Conservation (phyloP, 2,329 filamentous ascomycete genomes). For the Fusarium floridanum region DNA sequence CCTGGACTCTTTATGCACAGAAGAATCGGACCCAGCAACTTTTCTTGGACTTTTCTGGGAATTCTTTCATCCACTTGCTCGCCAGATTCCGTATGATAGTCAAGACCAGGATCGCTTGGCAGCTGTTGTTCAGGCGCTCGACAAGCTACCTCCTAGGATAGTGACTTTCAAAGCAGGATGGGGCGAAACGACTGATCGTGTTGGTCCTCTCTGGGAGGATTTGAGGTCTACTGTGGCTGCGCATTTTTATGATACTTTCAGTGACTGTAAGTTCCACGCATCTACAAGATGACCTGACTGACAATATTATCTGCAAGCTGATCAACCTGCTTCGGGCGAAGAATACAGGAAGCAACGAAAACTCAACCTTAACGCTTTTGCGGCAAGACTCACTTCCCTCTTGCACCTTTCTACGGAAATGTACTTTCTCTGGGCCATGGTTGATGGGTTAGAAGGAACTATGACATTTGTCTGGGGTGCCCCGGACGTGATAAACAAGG, state of each 20-base stretch:
- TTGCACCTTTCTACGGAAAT: slow-evolving; percentile 1
- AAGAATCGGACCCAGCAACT: not conserved
- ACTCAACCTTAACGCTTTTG: slow-evolving; percentile 21
- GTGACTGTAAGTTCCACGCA: not conserved
- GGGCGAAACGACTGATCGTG: slow-evolving; percentile 8
- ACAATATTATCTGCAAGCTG: not conserved
- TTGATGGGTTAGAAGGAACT: slow-evolving; percentile 30
- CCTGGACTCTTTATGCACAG: slow-evolving; percentile 13
- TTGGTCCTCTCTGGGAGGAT: slow-evolving; percentile 19
- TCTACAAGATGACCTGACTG: not conserved
- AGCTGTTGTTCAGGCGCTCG: slow-evolving; percentile 14
- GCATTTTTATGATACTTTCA: slow-evolving; percentile 1
- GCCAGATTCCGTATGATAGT: slow-evolving; percentile 36
- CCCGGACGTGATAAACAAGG: slow-evolving; percentile 23
- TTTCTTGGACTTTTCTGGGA: slow-evolving; percentile 45
- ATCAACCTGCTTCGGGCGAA: not conserved
- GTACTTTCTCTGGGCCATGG: slow-evolving; percentile 33
- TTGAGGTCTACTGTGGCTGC: not conserved
- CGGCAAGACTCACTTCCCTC: slow-evolving; percentile 15
- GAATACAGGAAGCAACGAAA: not conserved
- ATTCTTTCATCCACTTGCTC: slow-evolving; percentile 35
- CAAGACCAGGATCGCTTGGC: slow-evolving; percentile 28
- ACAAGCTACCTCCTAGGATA: slow-evolving; percentile 3
- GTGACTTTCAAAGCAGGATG: slow-evolving; percentile 2
- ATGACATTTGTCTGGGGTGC: slow-evolving; percentile 25